phyloP scores from a whole-genome alignment of 1,284 basidiomycete species.

The Tilletia caries region DNA sequence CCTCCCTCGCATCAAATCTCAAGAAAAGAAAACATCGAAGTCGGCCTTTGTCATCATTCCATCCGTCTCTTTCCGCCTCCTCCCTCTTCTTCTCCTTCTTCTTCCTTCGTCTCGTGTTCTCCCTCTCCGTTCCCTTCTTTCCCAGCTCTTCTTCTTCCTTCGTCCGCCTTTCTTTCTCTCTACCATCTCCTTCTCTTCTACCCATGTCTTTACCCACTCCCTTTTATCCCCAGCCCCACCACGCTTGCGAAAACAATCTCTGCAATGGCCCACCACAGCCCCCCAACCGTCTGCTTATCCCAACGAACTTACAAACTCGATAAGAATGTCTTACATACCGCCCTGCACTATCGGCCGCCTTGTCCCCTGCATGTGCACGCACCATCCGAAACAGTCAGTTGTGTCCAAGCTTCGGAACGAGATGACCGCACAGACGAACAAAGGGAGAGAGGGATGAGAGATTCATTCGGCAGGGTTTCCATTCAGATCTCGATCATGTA shows the following conservation, averaged over 20 bases:
- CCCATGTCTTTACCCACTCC: neutral
- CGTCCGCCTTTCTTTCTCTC: neutral
- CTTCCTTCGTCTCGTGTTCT: neutral
- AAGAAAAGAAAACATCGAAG: no score
- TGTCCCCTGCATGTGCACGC: no score
- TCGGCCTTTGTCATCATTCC: neutral
- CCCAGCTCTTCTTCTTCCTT: neutral
- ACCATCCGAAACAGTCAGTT: no score
- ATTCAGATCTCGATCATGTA: no score
- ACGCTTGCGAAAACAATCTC: neutral
- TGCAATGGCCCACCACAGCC: no score
- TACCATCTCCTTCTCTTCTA: neutral
- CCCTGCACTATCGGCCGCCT: no score
- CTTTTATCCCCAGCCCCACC: no score
- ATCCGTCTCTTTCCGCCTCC: neutral
- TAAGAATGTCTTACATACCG: no score
- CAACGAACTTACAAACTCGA: no score
- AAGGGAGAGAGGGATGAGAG: constrained; percentile 4
- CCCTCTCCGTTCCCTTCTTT: neutral
- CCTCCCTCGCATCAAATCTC: neutral
- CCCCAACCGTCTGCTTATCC: no score
- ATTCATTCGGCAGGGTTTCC: neutral
- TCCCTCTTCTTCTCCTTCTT: neutral
- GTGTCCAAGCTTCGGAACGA: no score
- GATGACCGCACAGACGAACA: no score